Percentiles rank a stretch among this genome's conserved stretches.
Conservation (phyloP, 352 stramenopile genomes). For the Thalassiosira mediterranea region DNA sequence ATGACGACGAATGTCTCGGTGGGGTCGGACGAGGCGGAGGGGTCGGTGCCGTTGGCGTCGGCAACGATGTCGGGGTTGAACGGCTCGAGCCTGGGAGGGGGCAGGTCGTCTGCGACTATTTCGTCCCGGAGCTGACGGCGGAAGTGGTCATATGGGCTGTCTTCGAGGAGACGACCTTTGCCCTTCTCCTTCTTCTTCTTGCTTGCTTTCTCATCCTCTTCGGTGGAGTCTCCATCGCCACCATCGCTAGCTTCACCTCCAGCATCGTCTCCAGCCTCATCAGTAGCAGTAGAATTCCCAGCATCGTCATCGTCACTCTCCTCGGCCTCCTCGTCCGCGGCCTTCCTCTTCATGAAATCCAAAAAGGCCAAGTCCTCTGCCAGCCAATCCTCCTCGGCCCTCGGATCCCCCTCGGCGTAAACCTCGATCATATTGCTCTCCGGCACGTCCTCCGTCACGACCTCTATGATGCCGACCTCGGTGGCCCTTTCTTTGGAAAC, state of each 20-base stretch:
- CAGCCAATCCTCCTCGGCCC: conserved; percentile 46
- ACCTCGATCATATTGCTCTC: conserved; percentile 56
- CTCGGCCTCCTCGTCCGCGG: conserved; percentile 10
- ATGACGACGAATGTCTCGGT: conserved; percentile 79
- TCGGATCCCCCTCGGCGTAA: conserved; percentile 46
- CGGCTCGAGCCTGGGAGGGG: conserved; percentile 33
- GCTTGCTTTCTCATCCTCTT: background rate
- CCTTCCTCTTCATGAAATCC: conserved; percentile 43
- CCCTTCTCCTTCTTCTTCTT: background rate
- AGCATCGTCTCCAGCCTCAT: background rate
- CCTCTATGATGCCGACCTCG: conserved; percentile 58
- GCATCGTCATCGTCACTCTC: conserved; percentile 1
- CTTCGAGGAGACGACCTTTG: background rate
- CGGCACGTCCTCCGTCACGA: conserved; percentile 61
- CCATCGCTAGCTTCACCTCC: too few relatives aligned
- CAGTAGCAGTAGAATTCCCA: background rate
- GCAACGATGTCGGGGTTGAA: conserved; percentile 47
- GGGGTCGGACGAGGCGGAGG: background rate
- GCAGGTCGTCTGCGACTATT: background rate
- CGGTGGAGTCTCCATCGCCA: background rate
- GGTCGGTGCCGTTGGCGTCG: conserved; percentile 3
- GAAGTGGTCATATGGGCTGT: too few relatives aligned
- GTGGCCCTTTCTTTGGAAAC: conserved; percentile 57
- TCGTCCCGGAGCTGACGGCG: conserved; percentile 1
- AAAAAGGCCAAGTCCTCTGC: conserved; percentile 57